Base-by-base conservation (phyloP, 1,139 yeast genomes). In the Torulaspora pretoriensis region DNA sequence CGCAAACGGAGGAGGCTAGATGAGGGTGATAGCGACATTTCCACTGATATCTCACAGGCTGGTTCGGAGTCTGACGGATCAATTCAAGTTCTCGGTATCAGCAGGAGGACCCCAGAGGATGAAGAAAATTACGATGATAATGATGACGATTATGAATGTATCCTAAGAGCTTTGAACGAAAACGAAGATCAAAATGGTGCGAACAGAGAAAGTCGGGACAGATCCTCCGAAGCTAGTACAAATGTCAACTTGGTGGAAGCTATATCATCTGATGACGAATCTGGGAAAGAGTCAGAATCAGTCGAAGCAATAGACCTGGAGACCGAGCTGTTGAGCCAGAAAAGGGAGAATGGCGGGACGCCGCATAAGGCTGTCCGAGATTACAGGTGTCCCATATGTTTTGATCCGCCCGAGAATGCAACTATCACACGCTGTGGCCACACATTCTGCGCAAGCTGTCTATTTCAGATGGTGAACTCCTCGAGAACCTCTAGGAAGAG, bases 361-460 rank as follows among this genome's bases (percentile, higher is more conserved):
- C 49, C 47, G 10, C 52, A 52, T 24, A 57, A 63, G 24, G 56
- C 62, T 9, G 51, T 70, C 12, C 61, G 59, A 26, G 68, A 67
- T 8, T 71, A 69, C 6, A 62, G 59, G 14, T 78, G 81, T 56
- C 77, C 79, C 0, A 73, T 78, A 16, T 78, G 82, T 47, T 71
- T 77, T 54, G 81, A 77, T 9, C 68, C 71, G 8, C 77, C 79
- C 2, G 70, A 66, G 13, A 55, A 63, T 8, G 70, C 80, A 1
- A 67, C 71, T 17, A 71, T 72, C 22, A 68, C 78, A 3, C 73
- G 75, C 0, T 78, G 83, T 60, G 82, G 81, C 0, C 83, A 78
- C 58, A 61, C 74, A 6, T 77, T 70, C 52, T 78, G 83, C 55
- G 64, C 70, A 6, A 71, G 70, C 28, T 78, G 82, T 56, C 63